Base-by-base conservation (phyloP, 345 rosid genomes). In the Populus tremula region DNA sequence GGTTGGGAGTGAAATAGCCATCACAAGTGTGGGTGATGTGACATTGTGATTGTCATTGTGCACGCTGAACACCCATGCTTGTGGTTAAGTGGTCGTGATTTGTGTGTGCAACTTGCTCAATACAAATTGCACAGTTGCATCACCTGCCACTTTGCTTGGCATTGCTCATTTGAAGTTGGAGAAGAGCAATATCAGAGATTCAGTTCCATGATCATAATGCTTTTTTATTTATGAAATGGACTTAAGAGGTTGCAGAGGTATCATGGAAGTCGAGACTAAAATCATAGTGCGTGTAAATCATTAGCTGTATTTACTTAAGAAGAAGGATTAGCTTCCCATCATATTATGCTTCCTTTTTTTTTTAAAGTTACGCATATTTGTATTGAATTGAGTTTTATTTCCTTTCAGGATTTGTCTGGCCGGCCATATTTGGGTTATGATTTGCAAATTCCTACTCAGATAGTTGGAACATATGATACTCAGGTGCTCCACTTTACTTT, bases 381-480 rank as follows among this genome's bases (percentile, higher is more conserved):
- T 69, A 23, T 77, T 73, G 72, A 71, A 54, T 38, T 72, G 20
- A 56, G 61, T 17, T 79, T 50, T n/a, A 36, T 70, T 67, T 53
- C 35, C 17, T 74, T 79, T 49, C 86, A 96, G 99, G 99, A 96
- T 87, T 73, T 96, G 74, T 93, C 96, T 73, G 97, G 97, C 62
- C 78, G 95, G 61, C 95, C 99, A 1, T 87, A 92, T 85, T 84
- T 93, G 82, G 79, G 92, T 72, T 92, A 87, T 78, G 91, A 88
- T 73, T 89, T 93, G 81, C 86, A 91, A 84, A 89, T 93, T 80
- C 95, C 97, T 10, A 92, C 97, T 0, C 79, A 88, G 70, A 89
- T 91, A 88, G 97, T 92, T 68, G 98, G 98, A 84, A 88, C 89
- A 8, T 92, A 96, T 64, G 97, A 93, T 79, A 92, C 95, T 75